Percentiles rank a stretch among this genome's conserved stretches.
phyloP scores from a whole-genome alignment of 805 yeast genomes.

The Ascoidea asiatica region DNA sequence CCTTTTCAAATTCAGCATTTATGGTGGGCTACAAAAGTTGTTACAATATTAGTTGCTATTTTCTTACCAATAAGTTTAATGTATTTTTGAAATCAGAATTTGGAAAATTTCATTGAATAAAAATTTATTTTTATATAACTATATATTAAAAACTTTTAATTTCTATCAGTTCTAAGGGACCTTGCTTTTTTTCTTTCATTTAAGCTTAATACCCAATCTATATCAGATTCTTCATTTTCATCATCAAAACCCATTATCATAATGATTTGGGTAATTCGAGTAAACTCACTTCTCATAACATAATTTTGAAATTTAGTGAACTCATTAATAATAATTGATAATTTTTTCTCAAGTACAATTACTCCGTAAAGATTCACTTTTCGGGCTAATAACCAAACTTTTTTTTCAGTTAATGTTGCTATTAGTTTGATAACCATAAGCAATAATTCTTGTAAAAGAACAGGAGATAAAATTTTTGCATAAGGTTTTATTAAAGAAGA shows the following conservation, averaged over 20 bases:
- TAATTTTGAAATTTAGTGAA: conserved; percentile 56
- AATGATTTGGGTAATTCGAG: conserved; percentile 73
- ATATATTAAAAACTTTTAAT: too few relatives aligned
- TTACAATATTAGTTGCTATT: conserved; percentile 27
- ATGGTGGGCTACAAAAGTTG: conserved; percentile 84
- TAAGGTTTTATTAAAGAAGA: conserved; percentile 51
- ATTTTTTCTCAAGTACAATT: conserved; percentile 68
- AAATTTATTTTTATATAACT: background rate
- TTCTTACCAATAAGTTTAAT: too few relatives aligned
- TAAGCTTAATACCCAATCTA: conserved; percentile 68
- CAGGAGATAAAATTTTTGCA: conserved; percentile 38
- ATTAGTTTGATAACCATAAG: conserved; percentile 37
- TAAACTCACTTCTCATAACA: conserved; percentile 62
- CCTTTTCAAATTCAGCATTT: conserved; percentile 79
- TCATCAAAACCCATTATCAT: conserved; percentile 53
- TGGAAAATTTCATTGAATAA: too few relatives aligned
- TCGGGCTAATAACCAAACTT: conserved; percentile 50
- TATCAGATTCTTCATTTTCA: conserved; percentile 11
- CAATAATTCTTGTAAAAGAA: conserved; percentile 35
- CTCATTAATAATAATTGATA: conserved; percentile 59
- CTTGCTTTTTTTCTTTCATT: conserved; percentile 58
- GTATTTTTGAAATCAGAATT: too few relatives aligned
- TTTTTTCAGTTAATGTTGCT: conserved; percentile 47
- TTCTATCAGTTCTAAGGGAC: conserved; percentile 29
- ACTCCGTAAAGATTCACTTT: conserved; percentile 76